These are phyloP conservation scores for Corylus americana DNA, from an alignment of 306 rosid genomes.

Conservation along the genomic window DNA sequence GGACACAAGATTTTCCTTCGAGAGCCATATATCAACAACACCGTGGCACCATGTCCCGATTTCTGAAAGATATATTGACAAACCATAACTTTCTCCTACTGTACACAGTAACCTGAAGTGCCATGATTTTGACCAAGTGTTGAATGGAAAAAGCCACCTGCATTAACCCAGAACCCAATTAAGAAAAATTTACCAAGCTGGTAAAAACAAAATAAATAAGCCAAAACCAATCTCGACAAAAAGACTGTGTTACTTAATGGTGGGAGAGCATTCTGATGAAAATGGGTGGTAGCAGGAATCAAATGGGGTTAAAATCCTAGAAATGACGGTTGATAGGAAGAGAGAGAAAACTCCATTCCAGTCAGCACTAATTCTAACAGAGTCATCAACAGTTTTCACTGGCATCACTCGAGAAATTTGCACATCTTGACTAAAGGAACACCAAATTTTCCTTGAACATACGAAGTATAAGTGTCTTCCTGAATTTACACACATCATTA, in stretches of 20 bases:
- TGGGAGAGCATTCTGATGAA: too few relatives aligned
- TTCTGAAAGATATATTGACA: not conserved
- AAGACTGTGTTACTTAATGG: too few relatives aligned
- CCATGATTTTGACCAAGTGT: not conserved
- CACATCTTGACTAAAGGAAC: not conserved
- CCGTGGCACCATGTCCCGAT: not conserved
- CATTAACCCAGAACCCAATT: not conserved
- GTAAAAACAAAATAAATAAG: constrained; percentile 1
- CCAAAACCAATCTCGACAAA: not conserved
- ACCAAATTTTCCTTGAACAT: not conserved
- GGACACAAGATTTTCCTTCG: not conserved
- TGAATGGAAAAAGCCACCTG: constrained; percentile 9
- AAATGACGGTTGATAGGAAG: not conserved
- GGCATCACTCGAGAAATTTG: not conserved
- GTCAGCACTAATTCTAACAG: not conserved
- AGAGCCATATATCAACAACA: not conserved
- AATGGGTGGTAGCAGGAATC: too few relatives aligned
- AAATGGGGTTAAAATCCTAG: not conserved
- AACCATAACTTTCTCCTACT: not conserved
- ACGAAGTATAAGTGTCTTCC: not conserved
- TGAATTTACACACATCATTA: not conserved
- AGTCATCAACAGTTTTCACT: not conserved
- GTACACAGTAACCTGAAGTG: not conserved
- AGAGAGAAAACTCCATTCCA: not conserved
- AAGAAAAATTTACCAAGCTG: not conserved